A percentile compares a stretch with the other conserved stretches of the same genome.
Conservation (phyloP, 1,139 yeast genomes). For the Debaryomycetaceae sp. region DNA sequence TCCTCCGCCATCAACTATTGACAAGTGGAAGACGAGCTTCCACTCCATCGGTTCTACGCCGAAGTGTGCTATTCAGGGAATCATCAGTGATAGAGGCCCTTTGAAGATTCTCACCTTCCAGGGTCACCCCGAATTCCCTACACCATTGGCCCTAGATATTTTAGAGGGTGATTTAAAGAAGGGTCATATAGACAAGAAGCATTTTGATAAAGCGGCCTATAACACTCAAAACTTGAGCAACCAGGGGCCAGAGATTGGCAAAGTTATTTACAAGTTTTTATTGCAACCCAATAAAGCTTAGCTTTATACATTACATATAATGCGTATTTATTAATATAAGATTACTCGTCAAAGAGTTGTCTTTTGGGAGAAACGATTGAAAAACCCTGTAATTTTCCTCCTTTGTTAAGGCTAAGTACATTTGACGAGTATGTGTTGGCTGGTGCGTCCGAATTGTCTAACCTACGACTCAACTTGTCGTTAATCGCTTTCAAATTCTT, state of each 20-base stretch:
- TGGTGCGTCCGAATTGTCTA: constrained; percentile 4
- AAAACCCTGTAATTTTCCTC: constrained; percentile 44
- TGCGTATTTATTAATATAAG: neutral
- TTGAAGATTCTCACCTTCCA: constrained; percentile 62
- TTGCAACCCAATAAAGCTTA: neutral
- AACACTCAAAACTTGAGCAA: constrained; percentile 30
- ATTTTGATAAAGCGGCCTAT: constrained; percentile 24
- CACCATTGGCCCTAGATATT: constrained; percentile 29
- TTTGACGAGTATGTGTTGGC: constrained; percentile 6
- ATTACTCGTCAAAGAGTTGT: constrained; percentile 25
- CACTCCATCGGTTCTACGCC: constrained; percentile 51
- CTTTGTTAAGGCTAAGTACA: constrained; percentile 13
- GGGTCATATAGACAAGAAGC: constrained; percentile 15
- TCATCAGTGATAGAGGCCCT: constrained; percentile 42
- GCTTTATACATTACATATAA: neutral
- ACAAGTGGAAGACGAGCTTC: constrained; percentile 19
- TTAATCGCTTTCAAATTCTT: constrained; percentile 32
- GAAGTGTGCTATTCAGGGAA: constrained; percentile 61
- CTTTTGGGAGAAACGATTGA: constrained; percentile 39
- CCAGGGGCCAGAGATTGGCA: constrained; percentile 34
- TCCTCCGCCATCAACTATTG: constrained; percentile 33
- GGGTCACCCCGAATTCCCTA: constrained; percentile 84
- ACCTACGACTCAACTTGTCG: constrained; percentile 31
- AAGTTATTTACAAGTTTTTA: constrained; percentile 29
- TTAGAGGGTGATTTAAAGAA: constrained; percentile 16